Evolutionary conservation across 768 basidiomycete genomes (phyloP).

Genomic region (Lyophyllum decastes): DNA sequence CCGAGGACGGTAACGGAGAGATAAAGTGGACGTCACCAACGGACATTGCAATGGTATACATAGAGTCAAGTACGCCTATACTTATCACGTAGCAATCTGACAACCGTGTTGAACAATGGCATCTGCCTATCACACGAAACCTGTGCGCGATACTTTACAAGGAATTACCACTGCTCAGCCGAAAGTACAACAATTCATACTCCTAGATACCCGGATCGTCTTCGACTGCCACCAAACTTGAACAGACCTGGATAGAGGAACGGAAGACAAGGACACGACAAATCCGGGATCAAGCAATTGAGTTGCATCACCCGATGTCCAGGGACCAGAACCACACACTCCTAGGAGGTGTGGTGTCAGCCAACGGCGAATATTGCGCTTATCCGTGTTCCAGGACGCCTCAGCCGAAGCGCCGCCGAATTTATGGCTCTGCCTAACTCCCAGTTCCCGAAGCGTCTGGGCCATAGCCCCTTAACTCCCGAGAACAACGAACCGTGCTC

Average conservation of each 20-base stretch:
- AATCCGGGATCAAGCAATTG: background rate
- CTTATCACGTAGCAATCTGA: too few relatives aligned
- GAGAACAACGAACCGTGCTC: background rate
- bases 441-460: background rate
- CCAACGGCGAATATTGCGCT: constrained; percentile 14
- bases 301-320: background rate
- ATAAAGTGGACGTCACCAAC: background rate
- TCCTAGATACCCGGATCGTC: background rate
- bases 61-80: background rate
- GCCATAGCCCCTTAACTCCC: background rate
- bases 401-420: background rate
- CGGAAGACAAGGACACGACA: background rate
- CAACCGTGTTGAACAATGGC: too few relatives aligned
- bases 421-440: background rate
- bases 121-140: background rate
- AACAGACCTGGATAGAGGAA: background rate
- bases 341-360: background rate
- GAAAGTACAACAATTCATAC: background rate
- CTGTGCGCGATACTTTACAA: background rate
- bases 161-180: too few relatives aligned
- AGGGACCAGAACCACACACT: background rate
- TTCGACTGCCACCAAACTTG: background rate
- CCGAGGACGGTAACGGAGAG: background rate
- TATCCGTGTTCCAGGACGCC: background rate
- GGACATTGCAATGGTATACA: background rate